These are phyloP conservation scores for Aspergillus taichungensis DNA, from an alignment of 495 filamentous ascomycete genomes.

Conservation along the genomic window DNA sequence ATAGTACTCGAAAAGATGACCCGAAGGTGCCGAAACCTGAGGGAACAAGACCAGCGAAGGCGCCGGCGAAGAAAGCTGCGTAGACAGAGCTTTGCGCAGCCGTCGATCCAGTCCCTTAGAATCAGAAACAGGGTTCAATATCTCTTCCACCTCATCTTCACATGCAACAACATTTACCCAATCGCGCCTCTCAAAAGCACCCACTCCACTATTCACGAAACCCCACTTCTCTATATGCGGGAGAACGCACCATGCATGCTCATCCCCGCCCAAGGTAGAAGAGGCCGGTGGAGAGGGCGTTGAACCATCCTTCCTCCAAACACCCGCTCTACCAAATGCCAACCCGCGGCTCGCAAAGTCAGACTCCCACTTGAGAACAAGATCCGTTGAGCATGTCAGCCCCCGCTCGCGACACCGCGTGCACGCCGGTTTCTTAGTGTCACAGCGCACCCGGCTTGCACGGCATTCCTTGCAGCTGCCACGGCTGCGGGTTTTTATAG, in stretches of 20 bases:
- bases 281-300: constrained; percentile 8
- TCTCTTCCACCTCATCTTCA: constrained; percentile 8
- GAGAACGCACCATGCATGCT: constrained; percentile 24
- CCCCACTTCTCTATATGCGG: constrained; percentile 25
- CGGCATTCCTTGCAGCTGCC: constrained; percentile 38
- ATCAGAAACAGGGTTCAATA: neutral
- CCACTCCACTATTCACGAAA: constrained; percentile 30
- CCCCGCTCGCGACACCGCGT: constrained; percentile 30
- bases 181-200: constrained; percentile 23
- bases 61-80: constrained; percentile 1
- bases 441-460: constrained; percentile 35
- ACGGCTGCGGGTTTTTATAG: constrained; percentile 38
- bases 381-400: constrained; percentile 28
- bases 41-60: constrained; percentile 24
- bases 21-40: constrained; percentile 16
- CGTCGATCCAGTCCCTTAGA: neutral
- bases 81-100: neutral
- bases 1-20: constrained; percentile 35
- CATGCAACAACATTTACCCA: constrained; percentile 22
- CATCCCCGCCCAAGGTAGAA: constrained; percentile 7
- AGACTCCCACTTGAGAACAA: constrained; percentile 39
- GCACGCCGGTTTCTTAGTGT: constrained; percentile 35
- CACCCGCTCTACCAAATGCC: constrained; percentile 36
- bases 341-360: constrained; percentile 36
- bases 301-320: constrained; percentile 31